Percentiles rank a stretch among this genome's conserved stretches.
Evolutionary conservation across 352 stramenopile genomes (phyloP).

Genomic region (Phytophthora citrophthora): DNA sequence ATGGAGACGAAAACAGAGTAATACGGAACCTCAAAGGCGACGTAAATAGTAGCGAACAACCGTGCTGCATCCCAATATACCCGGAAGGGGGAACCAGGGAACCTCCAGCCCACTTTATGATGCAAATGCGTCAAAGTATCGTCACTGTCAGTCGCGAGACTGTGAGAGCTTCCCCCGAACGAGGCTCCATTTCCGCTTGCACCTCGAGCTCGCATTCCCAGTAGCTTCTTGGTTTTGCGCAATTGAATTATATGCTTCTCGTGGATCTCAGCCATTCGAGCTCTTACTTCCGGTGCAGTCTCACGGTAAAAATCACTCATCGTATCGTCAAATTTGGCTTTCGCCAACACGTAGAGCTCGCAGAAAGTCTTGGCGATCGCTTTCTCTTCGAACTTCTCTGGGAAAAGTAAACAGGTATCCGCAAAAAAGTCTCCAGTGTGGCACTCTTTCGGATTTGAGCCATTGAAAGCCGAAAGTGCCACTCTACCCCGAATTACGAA

Average conservation of each 20-base stretch:
- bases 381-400: conserved; percentile 74
- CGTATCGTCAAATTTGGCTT: conserved; percentile 62
- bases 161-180: conserved; percentile 4
- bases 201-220: conserved; percentile 47
- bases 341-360: conserved; percentile 80
- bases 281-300: conserved; percentile 27
- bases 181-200: conserved; percentile 20
- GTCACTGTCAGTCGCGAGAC: neutral
- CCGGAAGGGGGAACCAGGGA: conserved; percentile 61
- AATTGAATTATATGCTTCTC: conserved; percentile 70
- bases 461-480: conserved; percentile 55
- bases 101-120: conserved; percentile 31
- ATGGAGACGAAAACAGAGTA: conserved; percentile 72
- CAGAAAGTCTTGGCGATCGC: conserved; percentile 81
- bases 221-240: conserved; percentile 78
- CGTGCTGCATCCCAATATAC: conserved; percentile 57
- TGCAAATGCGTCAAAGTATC: too few species aligned
- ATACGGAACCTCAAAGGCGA: conserved; percentile 77
- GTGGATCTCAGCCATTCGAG: conserved; percentile 50
- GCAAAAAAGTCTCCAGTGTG: conserved; percentile 75
- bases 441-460: conserved; percentile 55
- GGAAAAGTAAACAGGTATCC: conserved; percentile 59
- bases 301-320: conserved; percentile 62
- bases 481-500: conserved; percentile 73
- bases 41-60: conserved; percentile 50